These are phyloP conservation scores for Rhodamnia argentea DNA, from an alignment of 345 rosid species.

Conservation along the genomic window DNA sequence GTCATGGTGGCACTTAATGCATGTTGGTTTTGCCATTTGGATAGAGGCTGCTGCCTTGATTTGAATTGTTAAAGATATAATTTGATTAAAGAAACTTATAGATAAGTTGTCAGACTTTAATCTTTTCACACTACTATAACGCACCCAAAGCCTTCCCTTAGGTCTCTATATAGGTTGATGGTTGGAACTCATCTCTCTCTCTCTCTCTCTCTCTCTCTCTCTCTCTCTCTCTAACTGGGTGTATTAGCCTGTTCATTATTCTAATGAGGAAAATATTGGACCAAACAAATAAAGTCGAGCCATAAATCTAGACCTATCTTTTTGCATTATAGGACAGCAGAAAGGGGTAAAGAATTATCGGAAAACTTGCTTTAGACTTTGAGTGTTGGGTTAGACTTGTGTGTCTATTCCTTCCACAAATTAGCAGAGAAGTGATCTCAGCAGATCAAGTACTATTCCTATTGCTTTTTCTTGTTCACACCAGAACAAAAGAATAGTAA, in stretches of 20 bases:
- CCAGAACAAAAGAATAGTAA: neutral
- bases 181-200: neutral
- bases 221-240: neutral
- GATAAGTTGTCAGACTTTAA: neutral
- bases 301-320: neutral
- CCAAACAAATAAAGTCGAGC: neutral
- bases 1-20: neutral
- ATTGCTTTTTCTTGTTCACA: neutral
- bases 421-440: neutral
- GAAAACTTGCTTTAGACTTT: constrained; percentile 1
- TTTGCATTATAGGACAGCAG: neutral
- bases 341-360: neutral
- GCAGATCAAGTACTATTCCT: neutral
- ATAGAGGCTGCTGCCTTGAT: neutral
- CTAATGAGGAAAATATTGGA: neutral
- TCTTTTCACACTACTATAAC: neutral
- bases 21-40: neutral
- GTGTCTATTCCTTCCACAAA: neutral
- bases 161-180: neutral
- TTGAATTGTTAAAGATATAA: neutral
- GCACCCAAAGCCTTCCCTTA: neutral
- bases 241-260: neutral
- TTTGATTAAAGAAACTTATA: neutral
- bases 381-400: neutral
- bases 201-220: neutral